Conservation (phyloP, 495 filamentous ascomycete genomes). For the Aspergillus panamensis region DNA sequence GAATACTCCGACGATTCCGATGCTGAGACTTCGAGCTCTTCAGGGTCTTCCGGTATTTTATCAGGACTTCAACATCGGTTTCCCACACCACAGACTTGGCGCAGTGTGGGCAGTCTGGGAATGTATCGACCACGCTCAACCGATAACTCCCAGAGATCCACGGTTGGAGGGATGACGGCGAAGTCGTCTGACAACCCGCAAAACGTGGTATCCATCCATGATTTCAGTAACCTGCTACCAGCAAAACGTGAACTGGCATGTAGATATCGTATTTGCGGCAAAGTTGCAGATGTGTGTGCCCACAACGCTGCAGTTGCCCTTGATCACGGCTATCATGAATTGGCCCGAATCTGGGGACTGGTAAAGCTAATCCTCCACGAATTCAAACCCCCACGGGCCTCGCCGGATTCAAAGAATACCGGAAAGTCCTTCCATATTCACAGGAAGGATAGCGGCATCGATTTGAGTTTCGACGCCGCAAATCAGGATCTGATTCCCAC, state of each 20-base stretch:
- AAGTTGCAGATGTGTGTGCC: constrained; percentile 70
- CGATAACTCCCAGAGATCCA: constrained; percentile 55
- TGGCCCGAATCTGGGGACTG: constrained; percentile 83
- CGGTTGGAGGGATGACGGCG: constrained; percentile 37
- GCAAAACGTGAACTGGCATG: constrained; percentile 71
- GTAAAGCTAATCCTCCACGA: constrained; percentile 72
- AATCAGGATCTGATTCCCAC: constrained; percentile 11
- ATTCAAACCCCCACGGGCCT: constrained; percentile 53
- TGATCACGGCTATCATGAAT: constrained; percentile 66
- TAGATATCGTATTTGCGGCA: constrained; percentile 80
- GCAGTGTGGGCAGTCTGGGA: constrained; percentile 43
- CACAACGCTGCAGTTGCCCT: constrained; percentile 79
- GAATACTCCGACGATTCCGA: constrained; percentile 65
- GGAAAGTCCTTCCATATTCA: constrained; percentile 39
- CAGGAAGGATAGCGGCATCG: constrained; percentile 33
- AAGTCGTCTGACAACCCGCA: constrained; percentile 41
- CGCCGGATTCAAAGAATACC: constrained; percentile 52
- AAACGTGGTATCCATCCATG: constrained; percentile 65
- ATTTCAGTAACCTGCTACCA: constrained; percentile 64
- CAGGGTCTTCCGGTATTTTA: constrained; percentile 60
- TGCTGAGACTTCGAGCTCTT: constrained; percentile 65
- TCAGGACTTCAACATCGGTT: constrained; percentile 47
- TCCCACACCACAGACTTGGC: constrained; percentile 53
- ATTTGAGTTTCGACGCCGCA: constrained; percentile 31
- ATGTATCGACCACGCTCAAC: constrained; percentile 46